phyloP scores from a whole-genome alignment of 2,329 filamentous ascomycete species.

The Emergomyces orientalis region DNA sequence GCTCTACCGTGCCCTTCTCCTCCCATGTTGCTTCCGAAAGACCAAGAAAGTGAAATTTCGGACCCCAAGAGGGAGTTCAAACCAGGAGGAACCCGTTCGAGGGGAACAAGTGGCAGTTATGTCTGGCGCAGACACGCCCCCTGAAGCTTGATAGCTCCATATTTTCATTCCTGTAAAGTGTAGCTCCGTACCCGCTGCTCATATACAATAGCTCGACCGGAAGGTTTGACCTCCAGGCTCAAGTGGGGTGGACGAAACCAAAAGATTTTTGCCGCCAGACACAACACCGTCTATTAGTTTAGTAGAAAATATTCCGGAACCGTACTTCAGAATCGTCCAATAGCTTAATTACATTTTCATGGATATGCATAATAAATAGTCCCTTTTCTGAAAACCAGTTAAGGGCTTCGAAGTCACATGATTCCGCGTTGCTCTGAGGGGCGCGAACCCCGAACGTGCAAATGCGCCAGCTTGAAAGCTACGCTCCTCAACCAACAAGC shows the following conservation, averaged over 20 bases:
- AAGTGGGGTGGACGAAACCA: neutral
- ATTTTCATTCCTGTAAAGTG: neutral
- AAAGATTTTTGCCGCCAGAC: neutral
- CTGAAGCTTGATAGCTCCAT: neutral
- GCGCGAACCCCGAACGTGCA: neutral
- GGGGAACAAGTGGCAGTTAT: neutral
- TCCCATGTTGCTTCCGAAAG: neutral
- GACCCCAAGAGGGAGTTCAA: neutral
- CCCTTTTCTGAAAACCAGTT: neutral
- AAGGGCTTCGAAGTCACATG: slow-evolving; percentile 6
- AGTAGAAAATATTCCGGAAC: neutral
- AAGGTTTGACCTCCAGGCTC: neutral
- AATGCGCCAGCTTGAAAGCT: too few species aligned
- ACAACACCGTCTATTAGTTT: neutral
- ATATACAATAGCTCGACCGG: neutral
- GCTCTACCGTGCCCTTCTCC: neutral
- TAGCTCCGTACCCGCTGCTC: neutral
- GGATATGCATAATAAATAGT: neutral
- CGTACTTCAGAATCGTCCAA: neutral
- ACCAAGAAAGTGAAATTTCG: neutral
- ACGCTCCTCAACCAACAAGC: neutral
- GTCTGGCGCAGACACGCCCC: neutral
- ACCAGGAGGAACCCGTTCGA: neutral
- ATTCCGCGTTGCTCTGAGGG: neutral
- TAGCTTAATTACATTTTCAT: neutral